Evolutionary conservation across 805 yeast genomes (phyloP).

Genomic region (Citeromyces matritensis): DNA sequence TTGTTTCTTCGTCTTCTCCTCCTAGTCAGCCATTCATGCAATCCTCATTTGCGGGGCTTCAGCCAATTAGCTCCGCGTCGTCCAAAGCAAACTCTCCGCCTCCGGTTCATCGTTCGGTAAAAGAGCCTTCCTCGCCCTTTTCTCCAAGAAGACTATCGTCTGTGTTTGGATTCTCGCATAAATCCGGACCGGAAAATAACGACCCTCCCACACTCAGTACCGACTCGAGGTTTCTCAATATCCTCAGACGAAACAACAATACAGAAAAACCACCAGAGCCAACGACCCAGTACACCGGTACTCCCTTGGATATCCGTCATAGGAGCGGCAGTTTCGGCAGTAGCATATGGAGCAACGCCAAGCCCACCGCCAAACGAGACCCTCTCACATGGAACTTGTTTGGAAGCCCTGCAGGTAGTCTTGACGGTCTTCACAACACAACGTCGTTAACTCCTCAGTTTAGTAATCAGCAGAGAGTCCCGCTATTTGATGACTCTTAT

Average conservation of each 20-base stretch:
- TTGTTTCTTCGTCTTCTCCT: neutral
- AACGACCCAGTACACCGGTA: constrained; percentile 1
- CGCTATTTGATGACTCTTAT: neutral
- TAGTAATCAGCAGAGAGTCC: constrained; percentile 1
- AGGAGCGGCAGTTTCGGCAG: constrained; percentile 19
- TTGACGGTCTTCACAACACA: neutral
- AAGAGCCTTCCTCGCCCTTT: constrained; percentile 4
- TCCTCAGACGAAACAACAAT: too few relatives aligned
- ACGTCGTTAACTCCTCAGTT: neutral
- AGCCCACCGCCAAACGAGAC: neutral
- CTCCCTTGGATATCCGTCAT: too few relatives aligned
- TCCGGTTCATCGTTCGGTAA: neutral
- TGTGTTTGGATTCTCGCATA: constrained; percentile 13
- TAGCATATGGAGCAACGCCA: constrained; percentile 15
- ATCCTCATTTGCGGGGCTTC: too few relatives aligned
- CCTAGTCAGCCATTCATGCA: neutral
- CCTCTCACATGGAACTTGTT: neutral
- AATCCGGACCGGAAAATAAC: constrained; percentile 3
- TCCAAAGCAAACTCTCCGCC: neutral
- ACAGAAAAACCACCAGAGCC: constrained; percentile 3
- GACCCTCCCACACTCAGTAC: too few relatives aligned
- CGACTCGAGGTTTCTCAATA: constrained; percentile 4
- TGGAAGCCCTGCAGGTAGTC: neutral
- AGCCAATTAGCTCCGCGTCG: too few relatives aligned
- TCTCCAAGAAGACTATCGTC: constrained; percentile 16